A percentile compares a stretch with the other conserved stretches of the same genome.
These are phyloP conservation scores for Ramichloridium luteum DNA, from an alignment of 2,329 filamentous ascomycete species.

Conservation along the genomic window DNA sequence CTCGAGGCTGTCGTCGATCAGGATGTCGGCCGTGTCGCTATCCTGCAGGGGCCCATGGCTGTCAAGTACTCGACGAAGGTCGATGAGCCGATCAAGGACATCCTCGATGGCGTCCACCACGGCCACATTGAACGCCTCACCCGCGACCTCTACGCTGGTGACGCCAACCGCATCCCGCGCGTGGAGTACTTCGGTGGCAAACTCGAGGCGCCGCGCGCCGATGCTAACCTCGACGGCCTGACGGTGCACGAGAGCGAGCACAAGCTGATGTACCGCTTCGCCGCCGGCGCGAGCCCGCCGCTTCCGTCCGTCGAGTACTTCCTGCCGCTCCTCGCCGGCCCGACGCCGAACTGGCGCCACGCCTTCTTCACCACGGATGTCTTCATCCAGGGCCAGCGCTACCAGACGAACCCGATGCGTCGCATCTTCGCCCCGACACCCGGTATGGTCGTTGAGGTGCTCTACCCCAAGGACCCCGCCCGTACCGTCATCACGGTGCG, in stretches of 20 bases:
- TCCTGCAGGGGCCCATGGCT: conserved; percentile 87
- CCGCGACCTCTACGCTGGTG: conserved; percentile 64
- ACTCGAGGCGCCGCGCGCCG: conserved; percentile 57
- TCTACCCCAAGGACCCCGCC: conserved; percentile 64
- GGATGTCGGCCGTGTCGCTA: conserved; percentile 91
- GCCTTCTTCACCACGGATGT: conserved; percentile 89
- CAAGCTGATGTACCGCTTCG: conserved; percentile 76
- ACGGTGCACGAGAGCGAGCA: conserved; percentile 66
- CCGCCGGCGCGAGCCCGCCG: conserved; percentile 57
- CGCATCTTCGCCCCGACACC: conserved; percentile 78
- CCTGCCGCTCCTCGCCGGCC: conserved; percentile 77
- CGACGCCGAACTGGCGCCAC: conserved; percentile 81
- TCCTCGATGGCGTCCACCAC: conserved; percentile 80
- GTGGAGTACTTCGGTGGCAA: conserved; percentile 95
- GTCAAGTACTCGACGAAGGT: conserved; percentile 79
- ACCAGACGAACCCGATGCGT: conserved; percentile 91
- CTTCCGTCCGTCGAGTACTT: conserved; percentile 73
- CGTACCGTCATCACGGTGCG: conserved; percentile 79
- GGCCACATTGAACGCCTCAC: conserved; percentile 73
- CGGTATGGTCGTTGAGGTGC: conserved; percentile 81
- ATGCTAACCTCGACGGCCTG: conserved; percentile 72
- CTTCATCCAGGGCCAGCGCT: conserved; percentile 88
- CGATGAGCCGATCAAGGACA: conserved; percentile 90
- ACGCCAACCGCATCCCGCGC: conserved; percentile 63
- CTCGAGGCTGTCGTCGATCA: conserved; percentile 90